phyloP scores from a whole-genome alignment of 2,329 filamentous ascomycete species.

The Ophiostoma novo-ulmi region DNA sequence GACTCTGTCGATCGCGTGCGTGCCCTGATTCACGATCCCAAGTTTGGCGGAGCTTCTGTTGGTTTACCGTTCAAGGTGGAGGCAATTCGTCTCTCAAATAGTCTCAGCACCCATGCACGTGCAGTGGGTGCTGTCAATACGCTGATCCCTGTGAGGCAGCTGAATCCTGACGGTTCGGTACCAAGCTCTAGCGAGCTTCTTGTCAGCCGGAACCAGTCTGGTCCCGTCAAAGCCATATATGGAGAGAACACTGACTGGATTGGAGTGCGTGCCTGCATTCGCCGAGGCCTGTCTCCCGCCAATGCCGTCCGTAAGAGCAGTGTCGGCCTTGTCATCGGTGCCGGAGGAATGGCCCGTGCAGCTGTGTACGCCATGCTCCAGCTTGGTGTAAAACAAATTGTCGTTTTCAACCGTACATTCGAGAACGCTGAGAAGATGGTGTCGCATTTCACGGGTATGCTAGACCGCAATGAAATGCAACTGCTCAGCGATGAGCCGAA shows the following conservation, averaged over 20 bases:
- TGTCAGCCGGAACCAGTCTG: constrained; percentile 54
- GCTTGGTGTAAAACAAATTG: constrained; percentile 66
- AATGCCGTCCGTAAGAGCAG: constrained; percentile 53
- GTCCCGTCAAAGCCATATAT: constrained; percentile 58
- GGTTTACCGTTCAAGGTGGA: constrained; percentile 66
- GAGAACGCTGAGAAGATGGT: constrained; percentile 58
- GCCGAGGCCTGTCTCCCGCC: constrained; percentile 61
- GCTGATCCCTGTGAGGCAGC: constrained; percentile 58
- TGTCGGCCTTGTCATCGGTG: constrained; percentile 54
- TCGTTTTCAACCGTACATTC: constrained; percentile 63
- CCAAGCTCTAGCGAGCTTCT: constrained; percentile 39
- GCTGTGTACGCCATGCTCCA: constrained; percentile 69
- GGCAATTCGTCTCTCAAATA: constrained; percentile 58
- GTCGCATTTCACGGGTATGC: constrained; percentile 58
- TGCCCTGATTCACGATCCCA: constrained; percentile 50
- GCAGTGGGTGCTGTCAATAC: constrained; percentile 70
- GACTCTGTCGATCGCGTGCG: constrained; percentile 56
- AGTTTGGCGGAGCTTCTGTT: constrained; percentile 62
- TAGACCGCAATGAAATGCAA: constrained; percentile 34
- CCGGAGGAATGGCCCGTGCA: constrained; percentile 67
- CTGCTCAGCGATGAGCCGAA: constrained; percentile 27
- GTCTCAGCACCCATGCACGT: constrained; percentile 61
- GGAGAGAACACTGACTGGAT: constrained; percentile 46
- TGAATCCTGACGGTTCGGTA: constrained; percentile 31
- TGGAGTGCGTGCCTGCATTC: constrained; percentile 50